These are phyloP conservation scores for Suillus spraguei DNA, from an alignment of 768 basidiomycete genomes.

Conservation along the genomic window DNA sequence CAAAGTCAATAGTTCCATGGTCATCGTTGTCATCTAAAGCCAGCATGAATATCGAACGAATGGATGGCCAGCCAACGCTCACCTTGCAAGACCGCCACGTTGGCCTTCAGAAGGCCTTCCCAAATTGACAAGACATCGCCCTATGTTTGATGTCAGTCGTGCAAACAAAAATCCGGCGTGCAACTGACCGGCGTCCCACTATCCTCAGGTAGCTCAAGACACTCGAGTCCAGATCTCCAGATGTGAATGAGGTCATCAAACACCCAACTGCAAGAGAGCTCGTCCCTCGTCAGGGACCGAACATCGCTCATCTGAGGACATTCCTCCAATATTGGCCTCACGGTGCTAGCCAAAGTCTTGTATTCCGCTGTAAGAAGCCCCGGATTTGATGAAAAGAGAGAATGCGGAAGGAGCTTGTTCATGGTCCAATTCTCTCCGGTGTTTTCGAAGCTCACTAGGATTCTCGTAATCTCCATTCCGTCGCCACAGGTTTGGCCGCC, in stretches of 20 bases:
- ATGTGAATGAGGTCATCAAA: slow-evolving; percentile 52
- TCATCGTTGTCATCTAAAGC: slow-evolving; percentile 46
- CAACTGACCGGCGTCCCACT: slow-evolving; percentile 52
- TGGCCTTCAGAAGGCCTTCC: slow-evolving; percentile 56
- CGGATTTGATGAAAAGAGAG: slow-evolving; percentile 58
- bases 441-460: slow-evolving; percentile 39
- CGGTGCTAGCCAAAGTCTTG: slow-evolving; percentile 44
- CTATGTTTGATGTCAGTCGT: slow-evolving; percentile 29
- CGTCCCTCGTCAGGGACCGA: slow-evolving; percentile 56
- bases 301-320: slow-evolving; percentile 57
- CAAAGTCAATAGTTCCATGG: slow-evolving; percentile 41
- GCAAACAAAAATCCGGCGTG: slow-evolving; percentile 7
- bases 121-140: slow-evolving; percentile 55
- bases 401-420: slow-evolving; percentile 50
- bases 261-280: slow-evolving; percentile 55
- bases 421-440: slow-evolving; percentile 44
- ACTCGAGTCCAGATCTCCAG: slow-evolving; percentile 52
- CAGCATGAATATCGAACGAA: slow-evolving; percentile 14
- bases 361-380: slow-evolving; percentile 59
- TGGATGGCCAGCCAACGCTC: slow-evolving; percentile 12
- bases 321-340: slow-evolving; percentile 56
- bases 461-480: slow-evolving; percentile 52
- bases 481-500: slow-evolving; percentile 54
- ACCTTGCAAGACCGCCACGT: slow-evolving; percentile 51
- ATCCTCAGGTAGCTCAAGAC: slow-evolving; percentile 48